phyloP scores from a whole-genome alignment of 192 early-diverging fungal genomes.

The Mortierella claussenii region DNA sequence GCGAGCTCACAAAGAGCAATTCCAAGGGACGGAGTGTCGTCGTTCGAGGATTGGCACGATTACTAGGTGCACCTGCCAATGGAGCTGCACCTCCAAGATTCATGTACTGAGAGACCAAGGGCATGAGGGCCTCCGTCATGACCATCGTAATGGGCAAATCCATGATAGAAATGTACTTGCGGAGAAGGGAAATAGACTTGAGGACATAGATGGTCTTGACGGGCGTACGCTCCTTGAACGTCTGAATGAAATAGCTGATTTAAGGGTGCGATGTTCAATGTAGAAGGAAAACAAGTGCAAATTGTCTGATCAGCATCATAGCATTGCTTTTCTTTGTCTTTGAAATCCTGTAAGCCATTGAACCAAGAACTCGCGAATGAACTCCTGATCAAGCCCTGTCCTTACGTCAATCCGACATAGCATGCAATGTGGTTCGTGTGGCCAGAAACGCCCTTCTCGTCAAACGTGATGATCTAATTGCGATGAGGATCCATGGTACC shows the following conservation, averaged over 20 bases:
- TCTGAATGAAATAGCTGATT: slow-evolving; percentile 42
- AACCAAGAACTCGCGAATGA: neutral
- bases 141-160: slow-evolving; percentile 58
- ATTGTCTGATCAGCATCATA: too few species aligned
- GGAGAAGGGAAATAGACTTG: slow-evolving; percentile 42
- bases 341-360: too few species aligned
- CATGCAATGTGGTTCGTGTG: slow-evolving; percentile 90
- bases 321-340: too few species aligned
- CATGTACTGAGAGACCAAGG: slow-evolving; percentile 67
- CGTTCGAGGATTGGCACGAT: slow-evolving; percentile 8
- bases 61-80: slow-evolving; percentile 9
- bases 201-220: slow-evolving; percentile 60
- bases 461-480: slow-evolving; percentile 87
- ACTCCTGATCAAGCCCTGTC: too few species aligned
- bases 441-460: slow-evolving; percentile 86
- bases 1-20: slow-evolving; percentile 71
- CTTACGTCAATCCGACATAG: slow-evolving; percentile 75
- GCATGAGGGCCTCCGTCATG: slow-evolving; percentile 67
- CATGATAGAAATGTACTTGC: slow-evolving; percentile 45
- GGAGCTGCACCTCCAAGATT: slow-evolving; percentile 62
- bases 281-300: too few species aligned
- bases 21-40: slow-evolving; percentile 21
- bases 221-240: slow-evolving; percentile 54
- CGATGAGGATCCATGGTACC: neutral
- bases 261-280: too few species aligned